Percentiles rank a stretch among this genome's conserved stretches.
Evolutionary conservation across 345 rosid genomes (phyloP).

Genomic region (Clarkia xantiana): DNA sequence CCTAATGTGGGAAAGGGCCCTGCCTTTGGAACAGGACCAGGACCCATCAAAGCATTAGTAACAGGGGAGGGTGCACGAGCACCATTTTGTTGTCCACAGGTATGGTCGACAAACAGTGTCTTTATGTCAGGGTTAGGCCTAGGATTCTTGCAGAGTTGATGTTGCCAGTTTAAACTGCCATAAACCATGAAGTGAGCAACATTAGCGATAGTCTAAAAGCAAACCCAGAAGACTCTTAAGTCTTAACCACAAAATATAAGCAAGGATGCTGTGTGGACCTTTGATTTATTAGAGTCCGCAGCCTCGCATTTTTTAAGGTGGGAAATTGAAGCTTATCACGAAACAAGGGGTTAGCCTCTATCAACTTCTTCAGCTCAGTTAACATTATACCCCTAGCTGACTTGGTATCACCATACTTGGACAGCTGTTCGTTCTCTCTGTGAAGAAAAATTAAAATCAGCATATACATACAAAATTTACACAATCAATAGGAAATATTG

Average conservation of each 20-base stretch:
- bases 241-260: background rate
- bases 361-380: slow-evolving; percentile 52
- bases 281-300: slow-evolving; percentile 77
- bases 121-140: slow-evolving; percentile 85
- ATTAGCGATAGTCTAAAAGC: background rate
- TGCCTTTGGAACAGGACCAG: slow-evolving; percentile 67
- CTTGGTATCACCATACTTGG: slow-evolving; percentile 69
- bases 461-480: too few species aligned
- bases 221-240: background rate
- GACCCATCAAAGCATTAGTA: slow-evolving; percentile 46
- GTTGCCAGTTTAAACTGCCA: slow-evolving; percentile 87
- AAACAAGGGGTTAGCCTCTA: slow-evolving; percentile 66
- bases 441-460: background rate
- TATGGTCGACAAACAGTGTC: slow-evolving; percentile 74
- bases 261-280: slow-evolving; percentile 30
- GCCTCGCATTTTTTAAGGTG: slow-evolving; percentile 49
- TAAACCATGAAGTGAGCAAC: slow-evolving; percentile 6
- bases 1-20: slow-evolving; percentile 54
- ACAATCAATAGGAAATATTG: too few species aligned
- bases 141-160: slow-evolving; percentile 89
- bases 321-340: slow-evolving; percentile 67
- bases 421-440: slow-evolving; percentile 80
- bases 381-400: slow-evolving; percentile 64
- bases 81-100: slow-evolving; percentile 63
- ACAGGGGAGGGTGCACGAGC: slow-evolving; percentile 58